phyloP scores from a whole-genome alignment of 306 rosid species.

The Mucuna pruriens region DNA sequence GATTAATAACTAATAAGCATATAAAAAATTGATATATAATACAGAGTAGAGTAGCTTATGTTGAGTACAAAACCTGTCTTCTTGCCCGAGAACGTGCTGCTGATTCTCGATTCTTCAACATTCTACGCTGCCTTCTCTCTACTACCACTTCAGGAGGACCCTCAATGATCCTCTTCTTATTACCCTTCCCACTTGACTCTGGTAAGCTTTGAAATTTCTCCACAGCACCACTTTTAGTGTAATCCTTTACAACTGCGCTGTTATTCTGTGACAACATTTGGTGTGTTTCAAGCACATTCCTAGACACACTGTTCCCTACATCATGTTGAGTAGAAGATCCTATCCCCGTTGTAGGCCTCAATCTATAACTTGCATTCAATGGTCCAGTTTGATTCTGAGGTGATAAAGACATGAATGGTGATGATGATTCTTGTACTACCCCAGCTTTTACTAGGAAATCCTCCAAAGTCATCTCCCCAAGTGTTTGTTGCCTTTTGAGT shows the following conservation, averaged over 20 bases:
- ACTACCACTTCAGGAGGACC: conserved; percentile 65
- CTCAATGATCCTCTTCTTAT: conserved; percentile 55
- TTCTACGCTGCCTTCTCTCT: conserved; percentile 76
- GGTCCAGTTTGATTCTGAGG: conserved; percentile 21
- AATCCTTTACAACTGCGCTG: conserved; percentile 28
- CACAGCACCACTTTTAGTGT: conserved; percentile 4
- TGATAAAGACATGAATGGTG: conserved; percentile 5
- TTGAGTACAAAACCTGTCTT: conserved; percentile 61
- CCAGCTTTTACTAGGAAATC: conserved; percentile 81
- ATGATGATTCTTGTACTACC: conserved; percentile 55
- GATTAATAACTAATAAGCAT: neutral
- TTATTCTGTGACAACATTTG: conserved; percentile 45
- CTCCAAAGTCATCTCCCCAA: conserved; percentile 73
- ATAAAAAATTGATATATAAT: conserved; percentile 2
- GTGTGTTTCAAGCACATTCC: conserved; percentile 31
- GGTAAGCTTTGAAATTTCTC: conserved; percentile 39
- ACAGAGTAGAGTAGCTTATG: conserved; percentile 3
- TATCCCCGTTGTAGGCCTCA: conserved; percentile 33
- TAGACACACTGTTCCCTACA: conserved; percentile 19
- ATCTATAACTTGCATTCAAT: conserved; percentile 37
- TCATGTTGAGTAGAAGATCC: no score
- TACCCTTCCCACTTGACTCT: conserved; percentile 45
- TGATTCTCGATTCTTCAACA: conserved; percentile 85
- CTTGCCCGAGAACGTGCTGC: conserved; percentile 86
- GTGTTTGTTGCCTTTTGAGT: conserved; percentile 47